A percentile compares a stretch with the other conserved stretches of the same genome.
Conservation (phyloP, 768 basidiomycete genomes). For the Lepiota brunneoincarnata region DNA sequence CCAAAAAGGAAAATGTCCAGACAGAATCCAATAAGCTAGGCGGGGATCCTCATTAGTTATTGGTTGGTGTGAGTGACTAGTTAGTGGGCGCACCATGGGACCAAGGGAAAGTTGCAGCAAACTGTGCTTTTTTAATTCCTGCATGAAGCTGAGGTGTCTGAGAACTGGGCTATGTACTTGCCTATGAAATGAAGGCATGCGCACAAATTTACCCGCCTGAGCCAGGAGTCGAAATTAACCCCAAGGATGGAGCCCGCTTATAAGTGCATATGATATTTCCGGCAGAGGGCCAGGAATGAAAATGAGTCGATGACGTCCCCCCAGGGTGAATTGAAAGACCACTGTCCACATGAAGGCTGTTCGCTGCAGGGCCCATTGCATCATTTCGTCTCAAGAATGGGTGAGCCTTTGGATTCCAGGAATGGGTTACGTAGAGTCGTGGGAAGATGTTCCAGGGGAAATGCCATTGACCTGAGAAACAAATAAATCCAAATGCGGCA, state of each 20-base stretch:
- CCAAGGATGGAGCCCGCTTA: too few relatives aligned
- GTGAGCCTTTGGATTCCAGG: too few relatives aligned
- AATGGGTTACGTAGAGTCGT: too few relatives aligned
- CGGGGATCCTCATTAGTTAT: neutral
- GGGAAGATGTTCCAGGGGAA: too few relatives aligned
- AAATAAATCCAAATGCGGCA: neutral
- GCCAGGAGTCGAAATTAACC: neutral
- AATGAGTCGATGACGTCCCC: too few relatives aligned
- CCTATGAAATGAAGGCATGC: conserved; percentile 5
- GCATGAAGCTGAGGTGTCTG: neutral
- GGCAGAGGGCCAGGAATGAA: too few relatives aligned
- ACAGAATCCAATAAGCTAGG: conserved; percentile 6
- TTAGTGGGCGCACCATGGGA: neutral
- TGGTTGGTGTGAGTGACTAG: neutral
- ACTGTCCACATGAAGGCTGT: too few relatives aligned
- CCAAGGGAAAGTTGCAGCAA: neutral
- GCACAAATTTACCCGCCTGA: neutral
- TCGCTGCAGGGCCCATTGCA: too few relatives aligned
- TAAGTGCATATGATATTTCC: too few relatives aligned
- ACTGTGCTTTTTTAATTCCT: neutral
- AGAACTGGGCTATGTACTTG: neutral
- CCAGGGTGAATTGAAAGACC: too few relatives aligned
- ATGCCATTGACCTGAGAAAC: too few relatives aligned
- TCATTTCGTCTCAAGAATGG: too few relatives aligned
- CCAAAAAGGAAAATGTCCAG: conserved; percentile 6